phyloP scores from a whole-genome alignment of 2,329 filamentous ascomycete species.

The Apiospora saccharicola region DNA sequence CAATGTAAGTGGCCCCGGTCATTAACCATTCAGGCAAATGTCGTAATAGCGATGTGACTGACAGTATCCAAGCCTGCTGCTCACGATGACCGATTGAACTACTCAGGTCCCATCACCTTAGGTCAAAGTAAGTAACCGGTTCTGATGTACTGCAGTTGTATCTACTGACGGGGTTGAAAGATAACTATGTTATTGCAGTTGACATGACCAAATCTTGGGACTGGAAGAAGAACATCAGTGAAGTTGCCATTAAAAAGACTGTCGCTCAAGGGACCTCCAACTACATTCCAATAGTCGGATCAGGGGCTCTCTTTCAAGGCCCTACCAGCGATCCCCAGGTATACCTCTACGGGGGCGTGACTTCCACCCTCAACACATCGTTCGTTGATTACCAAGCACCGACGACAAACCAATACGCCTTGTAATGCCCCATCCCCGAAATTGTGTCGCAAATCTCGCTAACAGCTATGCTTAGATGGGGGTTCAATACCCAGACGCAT shows the following conservation, averaged over 20 bases:
- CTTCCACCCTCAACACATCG: conserved; percentile 26
- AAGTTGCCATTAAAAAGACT: conserved; percentile 8
- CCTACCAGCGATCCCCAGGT: conserved; percentile 18
- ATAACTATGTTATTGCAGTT: conserved; percentile 26
- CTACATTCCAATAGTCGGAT: conserved; percentile 25
- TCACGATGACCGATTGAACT: conserved; percentile 16
- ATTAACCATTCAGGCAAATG: background rate
- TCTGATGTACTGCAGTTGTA: too few species aligned
- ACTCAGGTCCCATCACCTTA: conserved; percentile 22
- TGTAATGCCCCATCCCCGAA: background rate
- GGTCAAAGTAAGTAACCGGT: conserved; percentile 24
- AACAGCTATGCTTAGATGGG: conserved; percentile 23
- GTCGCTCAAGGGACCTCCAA: conserved; percentile 17
- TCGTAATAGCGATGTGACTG: background rate
- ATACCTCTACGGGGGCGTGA: conserved; percentile 27
- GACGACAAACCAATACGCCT: conserved; percentile 25
- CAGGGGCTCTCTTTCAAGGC: conserved; percentile 26
- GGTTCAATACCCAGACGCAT: conserved; percentile 25
- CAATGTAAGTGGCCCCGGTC: background rate
- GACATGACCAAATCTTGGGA: conserved; percentile 25
- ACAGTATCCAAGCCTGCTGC: conserved; percentile 3
- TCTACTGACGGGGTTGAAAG: conserved; percentile 20
- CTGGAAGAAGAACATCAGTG: conserved; percentile 24
- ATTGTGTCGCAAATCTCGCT: too few species aligned
- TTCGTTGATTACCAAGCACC: conserved; percentile 25